These are phyloP conservation scores for Metschnikowia reukaufii DNA, from an alignment of 805 yeast species.

Conservation along the genomic window DNA sequence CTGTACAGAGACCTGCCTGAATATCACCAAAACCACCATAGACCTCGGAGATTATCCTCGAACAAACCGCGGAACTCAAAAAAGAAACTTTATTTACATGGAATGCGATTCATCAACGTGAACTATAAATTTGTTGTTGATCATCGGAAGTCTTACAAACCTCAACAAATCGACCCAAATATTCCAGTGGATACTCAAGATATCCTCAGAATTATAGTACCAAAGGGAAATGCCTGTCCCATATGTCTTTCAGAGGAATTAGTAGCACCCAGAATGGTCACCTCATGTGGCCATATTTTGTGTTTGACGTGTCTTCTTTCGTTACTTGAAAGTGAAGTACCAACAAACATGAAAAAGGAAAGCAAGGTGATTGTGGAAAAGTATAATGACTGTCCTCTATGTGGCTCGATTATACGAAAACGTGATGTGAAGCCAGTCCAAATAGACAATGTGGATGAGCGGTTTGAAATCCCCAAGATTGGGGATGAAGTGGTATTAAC, in stretches of 20 bases:
- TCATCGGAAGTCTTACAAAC: conserved; percentile 50
- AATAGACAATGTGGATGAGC: conserved; percentile 46
- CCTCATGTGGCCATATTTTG: conserved; percentile 87
- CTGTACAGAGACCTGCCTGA: conserved; percentile 42
- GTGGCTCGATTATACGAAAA: conserved; percentile 55
- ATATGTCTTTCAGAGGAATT: conserved; percentile 84
- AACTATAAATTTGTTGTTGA: conserved; percentile 84
- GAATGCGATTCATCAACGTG: conserved; percentile 75
- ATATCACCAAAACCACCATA: conserved; percentile 25
- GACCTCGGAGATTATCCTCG: conserved; percentile 11
- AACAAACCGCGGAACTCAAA: conserved; percentile 13
- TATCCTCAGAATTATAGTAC: conserved; percentile 71
- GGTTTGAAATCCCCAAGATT: conserved; percentile 56
- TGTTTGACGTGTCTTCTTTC: conserved; percentile 81
- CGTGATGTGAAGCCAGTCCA: conserved; percentile 67
- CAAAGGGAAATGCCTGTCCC: conserved; percentile 81
- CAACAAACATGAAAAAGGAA: conserved; percentile 38
- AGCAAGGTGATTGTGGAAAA: conserved; percentile 41
- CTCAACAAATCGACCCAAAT: conserved; percentile 73
- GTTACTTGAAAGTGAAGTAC: conserved; percentile 57
- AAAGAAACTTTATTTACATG: conserved; percentile 49
- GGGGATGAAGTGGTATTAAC: conserved; percentile 57
- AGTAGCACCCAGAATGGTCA: conserved; percentile 90
- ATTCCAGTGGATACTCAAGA: conserved; percentile 60
- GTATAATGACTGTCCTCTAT: conserved; percentile 77